These are phyloP conservation scores for Fusarium papillatum DNA, from an alignment of 2,329 filamentous ascomycete genomes.

Conservation along the genomic window DNA sequence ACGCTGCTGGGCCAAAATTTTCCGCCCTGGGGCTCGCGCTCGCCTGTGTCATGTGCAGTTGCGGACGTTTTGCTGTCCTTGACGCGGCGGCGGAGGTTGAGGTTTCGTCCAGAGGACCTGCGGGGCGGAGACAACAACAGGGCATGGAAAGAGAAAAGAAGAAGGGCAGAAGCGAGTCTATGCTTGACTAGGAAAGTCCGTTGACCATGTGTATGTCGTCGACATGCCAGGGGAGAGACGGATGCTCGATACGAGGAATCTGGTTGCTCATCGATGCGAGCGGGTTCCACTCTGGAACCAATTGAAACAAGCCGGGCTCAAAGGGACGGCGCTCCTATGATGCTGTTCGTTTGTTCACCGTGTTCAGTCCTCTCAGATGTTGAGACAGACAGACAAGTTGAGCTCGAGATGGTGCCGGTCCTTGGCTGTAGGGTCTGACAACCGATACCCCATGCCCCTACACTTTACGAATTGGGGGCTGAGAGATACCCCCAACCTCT, in stretches of 20 bases:
- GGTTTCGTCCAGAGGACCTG: constrained; percentile 13
- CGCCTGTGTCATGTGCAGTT: constrained; percentile 21
- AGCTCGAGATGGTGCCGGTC: constrained; percentile 14
- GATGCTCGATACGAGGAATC: constrained; percentile 16
- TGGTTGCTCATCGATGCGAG: constrained; percentile 22
- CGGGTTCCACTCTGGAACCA: constrained; percentile 24
- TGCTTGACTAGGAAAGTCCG: constrained; percentile 19
- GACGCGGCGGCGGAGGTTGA: background rate
- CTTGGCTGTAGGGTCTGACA: background rate
- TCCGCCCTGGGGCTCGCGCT: constrained; percentile 36
- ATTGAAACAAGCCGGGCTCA: constrained; percentile 38
- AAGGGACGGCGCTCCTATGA: constrained; percentile 19
- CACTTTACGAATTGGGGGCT: background rate
- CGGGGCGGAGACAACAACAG: constrained; percentile 19
- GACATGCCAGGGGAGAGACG: background rate
- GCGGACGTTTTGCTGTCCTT: constrained; percentile 19
- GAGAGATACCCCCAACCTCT: constrained; percentile 5
- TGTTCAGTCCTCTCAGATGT: background rate
- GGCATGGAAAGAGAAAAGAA: background rate
- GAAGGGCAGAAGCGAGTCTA: constrained; percentile 16
- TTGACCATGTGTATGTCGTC: constrained; percentile 15
- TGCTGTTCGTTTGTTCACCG: background rate
- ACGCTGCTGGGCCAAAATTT: constrained; percentile 37
- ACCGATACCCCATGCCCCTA: constrained; percentile 5
- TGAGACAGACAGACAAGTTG: constrained; percentile 21